phyloP scores from a whole-genome alignment of 1,139 yeast genomes.

The Saccharomycopsis crataegensis region DNA sequence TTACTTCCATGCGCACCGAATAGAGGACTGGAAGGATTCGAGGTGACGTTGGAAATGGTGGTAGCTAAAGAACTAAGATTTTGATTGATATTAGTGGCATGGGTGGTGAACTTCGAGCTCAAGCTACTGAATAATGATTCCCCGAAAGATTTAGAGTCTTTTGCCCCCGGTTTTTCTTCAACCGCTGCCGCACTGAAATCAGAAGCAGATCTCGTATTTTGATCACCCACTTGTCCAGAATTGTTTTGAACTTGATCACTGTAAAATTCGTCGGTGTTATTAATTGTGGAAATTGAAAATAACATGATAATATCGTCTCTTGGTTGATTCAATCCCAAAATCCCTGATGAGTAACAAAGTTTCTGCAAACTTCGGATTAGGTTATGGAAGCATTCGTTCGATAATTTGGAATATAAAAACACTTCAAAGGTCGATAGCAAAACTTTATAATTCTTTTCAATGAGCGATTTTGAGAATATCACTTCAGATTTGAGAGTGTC shows the following conservation, averaged over 20 bases:
- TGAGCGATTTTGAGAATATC: conserved; percentile 29
- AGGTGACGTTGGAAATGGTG: conserved; percentile 23
- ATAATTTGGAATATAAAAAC: conserved; percentile 59
- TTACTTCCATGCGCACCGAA: not conserved
- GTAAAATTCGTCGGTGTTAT: conserved; percentile 29
- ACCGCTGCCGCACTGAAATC: not conserved
- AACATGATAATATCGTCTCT: conserved; percentile 55
- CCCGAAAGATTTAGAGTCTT: conserved; percentile 30
- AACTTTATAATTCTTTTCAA: conserved; percentile 39
- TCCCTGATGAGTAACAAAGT: conserved; percentile 74
- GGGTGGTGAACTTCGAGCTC: conserved; percentile 32
- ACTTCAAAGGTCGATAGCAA: conserved; percentile 40
- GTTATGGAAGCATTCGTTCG: conserved; percentile 57
- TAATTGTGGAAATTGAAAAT: conserved; percentile 48
- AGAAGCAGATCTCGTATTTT: not conserved
- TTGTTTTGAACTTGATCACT: not conserved
- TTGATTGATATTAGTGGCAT: conserved; percentile 11
- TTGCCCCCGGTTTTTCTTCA: not conserved
- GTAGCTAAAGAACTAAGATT: conserved; percentile 11
- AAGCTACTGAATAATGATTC: conserved; percentile 57
- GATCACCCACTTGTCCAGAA: not conserved
- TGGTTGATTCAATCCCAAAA: conserved; percentile 47
- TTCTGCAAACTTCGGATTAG: conserved; percentile 69
- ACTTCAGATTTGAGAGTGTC: not conserved
- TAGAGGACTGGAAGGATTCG: conserved; percentile 10